These are phyloP conservation scores for Hibiscus trionum DNA, from an alignment of 345 rosid species.

Conservation along the genomic window DNA sequence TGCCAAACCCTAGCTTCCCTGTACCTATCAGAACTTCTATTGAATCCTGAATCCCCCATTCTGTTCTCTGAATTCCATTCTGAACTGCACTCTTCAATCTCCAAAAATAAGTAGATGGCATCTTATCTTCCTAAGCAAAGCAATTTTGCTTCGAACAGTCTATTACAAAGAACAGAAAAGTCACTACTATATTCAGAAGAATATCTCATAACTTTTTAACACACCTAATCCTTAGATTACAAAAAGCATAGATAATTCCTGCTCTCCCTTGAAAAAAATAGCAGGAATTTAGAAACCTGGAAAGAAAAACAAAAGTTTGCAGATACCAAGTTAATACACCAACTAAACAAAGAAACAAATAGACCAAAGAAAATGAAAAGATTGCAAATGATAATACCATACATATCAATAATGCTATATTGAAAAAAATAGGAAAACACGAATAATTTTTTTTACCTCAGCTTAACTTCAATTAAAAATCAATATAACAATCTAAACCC, in stretches of 20 bases:
- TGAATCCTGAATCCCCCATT: conserved; percentile 35
- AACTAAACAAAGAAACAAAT: neutral
- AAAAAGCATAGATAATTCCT: conserved; percentile 7
- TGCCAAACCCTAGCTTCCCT: conserved; percentile 45
- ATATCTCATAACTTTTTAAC: conserved; percentile 44
- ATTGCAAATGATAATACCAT: neutral
- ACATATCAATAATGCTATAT: neutral
- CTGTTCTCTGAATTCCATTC: conserved; percentile 41
- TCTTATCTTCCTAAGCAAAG: conserved; percentile 41
- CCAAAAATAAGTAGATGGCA: conserved; percentile 44
- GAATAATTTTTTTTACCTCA: neutral
- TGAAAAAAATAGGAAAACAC: neutral
- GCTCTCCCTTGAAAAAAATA: conserved; percentile 14
- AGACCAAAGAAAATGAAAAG: neutral
- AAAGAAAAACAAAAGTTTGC: neutral
- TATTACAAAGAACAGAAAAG: conserved; percentile 21
- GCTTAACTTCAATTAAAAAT: neutral
- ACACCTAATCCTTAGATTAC: conserved; percentile 14
- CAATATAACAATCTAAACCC: too few relatives aligned
- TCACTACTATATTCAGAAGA: conserved; percentile 21
- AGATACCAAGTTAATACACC: conserved; percentile 5
- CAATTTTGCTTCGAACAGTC: conserved; percentile 16
- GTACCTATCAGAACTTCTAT: conserved; percentile 42
- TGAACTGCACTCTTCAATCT: conserved; percentile 49
- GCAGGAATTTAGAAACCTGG: conserved; percentile 19